Conservation (phyloP, 768 basidiomycete genomes). For the Scleroderma citrinum region DNA sequence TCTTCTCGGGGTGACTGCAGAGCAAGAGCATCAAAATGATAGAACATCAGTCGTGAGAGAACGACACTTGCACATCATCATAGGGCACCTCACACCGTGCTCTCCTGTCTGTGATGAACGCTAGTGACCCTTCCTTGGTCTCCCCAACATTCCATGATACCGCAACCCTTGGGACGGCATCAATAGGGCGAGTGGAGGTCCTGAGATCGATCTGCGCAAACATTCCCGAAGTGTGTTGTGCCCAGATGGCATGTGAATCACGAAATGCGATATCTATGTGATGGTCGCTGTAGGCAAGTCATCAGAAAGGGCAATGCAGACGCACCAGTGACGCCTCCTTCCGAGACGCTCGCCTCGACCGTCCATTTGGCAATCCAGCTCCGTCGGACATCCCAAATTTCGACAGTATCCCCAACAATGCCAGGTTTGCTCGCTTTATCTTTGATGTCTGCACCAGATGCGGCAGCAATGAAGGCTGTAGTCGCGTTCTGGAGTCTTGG, state of each 20-base stretch:
- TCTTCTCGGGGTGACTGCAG: slow-evolving; percentile 33
- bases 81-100: slow-evolving; percentile 63
- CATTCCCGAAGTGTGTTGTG: slow-evolving; percentile 66
- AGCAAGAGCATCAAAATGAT: not conserved
- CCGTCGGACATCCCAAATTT: slow-evolving; percentile 84
- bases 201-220: slow-evolving; percentile 78
- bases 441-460: slow-evolving; percentile 10
- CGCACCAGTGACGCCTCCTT: slow-evolving; percentile 73
- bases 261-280: slow-evolving; percentile 59
- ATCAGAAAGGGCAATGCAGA: not conserved
- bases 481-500: slow-evolving; percentile 20
- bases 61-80: slow-evolving; percentile 61
- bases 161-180: slow-evolving; percentile 58
- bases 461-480: slow-evolving; percentile 16
- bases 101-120: slow-evolving; percentile 58
- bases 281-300: not conserved
- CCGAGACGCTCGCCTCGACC: slow-evolving; percentile 54
- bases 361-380: slow-evolving; percentile 82
- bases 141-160: slow-evolving; percentile 52
- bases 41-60: not conserved
- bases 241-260: slow-evolving; percentile 67
- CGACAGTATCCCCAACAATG: slow-evolving; percentile 54
- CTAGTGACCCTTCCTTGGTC: slow-evolving; percentile 45
- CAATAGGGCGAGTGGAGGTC: slow-evolving; percentile 56
- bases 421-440: too few species aligned